phyloP scores from a whole-genome alignment of 2,329 filamentous ascomycete species.

The Didymella exigua region DNA sequence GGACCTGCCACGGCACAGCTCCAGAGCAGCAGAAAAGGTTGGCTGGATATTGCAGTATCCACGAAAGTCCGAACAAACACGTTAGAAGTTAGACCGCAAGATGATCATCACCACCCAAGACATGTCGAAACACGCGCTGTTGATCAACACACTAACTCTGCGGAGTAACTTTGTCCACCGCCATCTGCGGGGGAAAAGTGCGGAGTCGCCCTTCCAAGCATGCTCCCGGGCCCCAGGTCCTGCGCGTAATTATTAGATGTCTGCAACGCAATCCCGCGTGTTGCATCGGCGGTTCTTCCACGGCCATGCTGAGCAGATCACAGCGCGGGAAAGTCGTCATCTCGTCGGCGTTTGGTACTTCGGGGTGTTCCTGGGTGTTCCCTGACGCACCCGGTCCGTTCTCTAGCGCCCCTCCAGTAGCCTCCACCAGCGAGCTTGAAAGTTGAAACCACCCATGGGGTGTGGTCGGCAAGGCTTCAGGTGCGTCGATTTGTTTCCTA shows the following conservation, averaged over 20 bases:
- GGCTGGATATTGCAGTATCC: too few species aligned
- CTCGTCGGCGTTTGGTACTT: conserved; percentile 3
- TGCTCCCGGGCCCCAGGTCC: not conserved
- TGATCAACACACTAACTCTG: not conserved
- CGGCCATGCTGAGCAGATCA: not conserved
- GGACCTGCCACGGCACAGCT: too few species aligned
- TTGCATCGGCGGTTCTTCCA: not conserved
- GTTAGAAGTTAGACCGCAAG: too few species aligned
- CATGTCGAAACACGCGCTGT: not conserved
- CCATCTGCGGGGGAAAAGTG: not conserved
- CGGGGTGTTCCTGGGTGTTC: conserved; percentile 3
- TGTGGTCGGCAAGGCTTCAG: conserved; percentile 5
- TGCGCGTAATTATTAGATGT: not conserved
- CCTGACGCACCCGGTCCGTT: conserved; percentile 1
- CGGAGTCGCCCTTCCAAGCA: not conserved
- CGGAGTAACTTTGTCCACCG: not conserved
- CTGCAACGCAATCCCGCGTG: not conserved
- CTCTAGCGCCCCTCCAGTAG: conserved; percentile 6
- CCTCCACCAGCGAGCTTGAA: conserved; percentile 1
- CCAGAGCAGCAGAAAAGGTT: too few species aligned
- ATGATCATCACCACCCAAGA: too few species aligned
- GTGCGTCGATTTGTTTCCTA: conserved; percentile 8
- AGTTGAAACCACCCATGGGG: not conserved
- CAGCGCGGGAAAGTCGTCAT: not conserved
- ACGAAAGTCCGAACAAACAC: too few species aligned